Percentiles rank a stretch among this genome's conserved stretches.
These are phyloP conservation scores for Pyrus hybrid DNA, from an alignment of 331 rosid species.

Conservation along the genomic window DNA sequence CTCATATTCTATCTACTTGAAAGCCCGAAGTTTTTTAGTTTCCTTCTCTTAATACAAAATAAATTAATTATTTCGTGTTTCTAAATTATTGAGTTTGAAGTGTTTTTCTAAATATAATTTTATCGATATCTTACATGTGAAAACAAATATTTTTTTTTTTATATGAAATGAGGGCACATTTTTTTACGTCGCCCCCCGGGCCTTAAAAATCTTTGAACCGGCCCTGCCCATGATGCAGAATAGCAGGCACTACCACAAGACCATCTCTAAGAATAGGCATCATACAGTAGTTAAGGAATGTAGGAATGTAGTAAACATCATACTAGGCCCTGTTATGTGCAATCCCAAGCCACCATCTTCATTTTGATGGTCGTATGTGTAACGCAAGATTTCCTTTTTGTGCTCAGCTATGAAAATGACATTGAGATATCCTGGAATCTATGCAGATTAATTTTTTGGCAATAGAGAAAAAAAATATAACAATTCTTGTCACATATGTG, in stretches of 20 bases:
- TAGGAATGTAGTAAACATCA: constrained; percentile 56
- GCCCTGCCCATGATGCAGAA: constrained; percentile 74
- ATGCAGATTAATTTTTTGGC: background rate
- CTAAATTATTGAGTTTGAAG: too few relatives aligned
- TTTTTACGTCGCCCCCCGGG: too few relatives aligned
- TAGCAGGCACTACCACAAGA: constrained; percentile 49
- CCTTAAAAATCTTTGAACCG: too few relatives aligned
- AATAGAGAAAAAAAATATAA: background rate
- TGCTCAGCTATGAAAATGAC: constrained; percentile 1
- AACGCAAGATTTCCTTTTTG: constrained; percentile 10
- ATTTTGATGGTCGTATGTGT: constrained; percentile 30
- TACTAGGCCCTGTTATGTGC: constrained; percentile 52
- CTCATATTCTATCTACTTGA: too few relatives aligned
- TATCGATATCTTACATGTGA: too few relatives aligned
- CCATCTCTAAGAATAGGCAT: constrained; percentile 57
- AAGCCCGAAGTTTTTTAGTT: too few relatives aligned
- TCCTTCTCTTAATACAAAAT: too few relatives aligned
- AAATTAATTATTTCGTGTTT: too few relatives aligned
- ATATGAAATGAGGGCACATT: too few relatives aligned
- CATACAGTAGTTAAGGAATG: constrained; percentile 48
- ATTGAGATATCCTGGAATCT: constrained; percentile 15
- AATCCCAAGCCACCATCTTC: constrained; percentile 77
- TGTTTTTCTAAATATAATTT: too few relatives aligned
- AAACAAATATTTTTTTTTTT: too few relatives aligned
- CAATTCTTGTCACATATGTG: background rate